Conservation (phyloP, 176 grass and related monocot genomes). For the Bromus sterilis region DNA sequence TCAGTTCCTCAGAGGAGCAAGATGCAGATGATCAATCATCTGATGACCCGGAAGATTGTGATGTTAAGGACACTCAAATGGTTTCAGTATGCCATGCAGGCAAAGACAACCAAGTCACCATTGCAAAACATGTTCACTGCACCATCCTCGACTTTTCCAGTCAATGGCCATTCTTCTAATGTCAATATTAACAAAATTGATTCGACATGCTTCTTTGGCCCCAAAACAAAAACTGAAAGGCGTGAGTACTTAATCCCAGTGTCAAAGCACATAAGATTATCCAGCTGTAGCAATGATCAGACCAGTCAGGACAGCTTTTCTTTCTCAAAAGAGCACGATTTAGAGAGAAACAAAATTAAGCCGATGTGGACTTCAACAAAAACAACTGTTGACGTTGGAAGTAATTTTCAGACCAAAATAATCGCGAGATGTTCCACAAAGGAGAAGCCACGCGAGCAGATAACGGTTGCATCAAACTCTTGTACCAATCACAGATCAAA, state of each 20-base stretch:
- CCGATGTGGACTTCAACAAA: slow-evolving; percentile 7
- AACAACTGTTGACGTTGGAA: slow-evolving; percentile 13
- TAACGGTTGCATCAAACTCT: background rate
- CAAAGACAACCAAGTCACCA: background rate
- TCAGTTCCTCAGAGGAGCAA: slow-evolving; percentile 51
- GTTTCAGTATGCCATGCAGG: slow-evolving; percentile 3
- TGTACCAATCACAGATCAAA: slow-evolving; percentile 5
- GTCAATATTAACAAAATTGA: background rate
- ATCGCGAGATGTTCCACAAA: slow-evolving; percentile 1
- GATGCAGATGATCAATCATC: slow-evolving; percentile 35
- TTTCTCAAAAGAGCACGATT: slow-evolving; percentile 27
- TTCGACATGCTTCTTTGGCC: slow-evolving; percentile 14
- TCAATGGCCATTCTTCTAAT: slow-evolving; percentile 38
- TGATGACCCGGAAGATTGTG: slow-evolving; percentile 20
- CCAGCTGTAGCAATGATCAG: slow-evolving; percentile 59
- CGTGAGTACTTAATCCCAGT: slow-evolving; percentile 69
- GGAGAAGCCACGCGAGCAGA: slow-evolving; percentile 30
- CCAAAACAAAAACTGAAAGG: slow-evolving; percentile 43
- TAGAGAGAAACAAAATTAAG: slow-evolving; percentile 38
- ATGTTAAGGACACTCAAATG: slow-evolving; percentile 14
- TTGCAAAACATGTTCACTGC: slow-evolving; percentile 12
- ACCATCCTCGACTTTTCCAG: background rate
- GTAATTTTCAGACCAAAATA: slow-evolving; percentile 9
- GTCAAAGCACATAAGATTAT: slow-evolving; percentile 68
- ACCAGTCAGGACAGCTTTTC: slow-evolving; percentile 16